These are phyloP conservation scores for Monosporozyma solicola DNA, from an alignment of 805 yeast genomes.

Conservation along the genomic window DNA sequence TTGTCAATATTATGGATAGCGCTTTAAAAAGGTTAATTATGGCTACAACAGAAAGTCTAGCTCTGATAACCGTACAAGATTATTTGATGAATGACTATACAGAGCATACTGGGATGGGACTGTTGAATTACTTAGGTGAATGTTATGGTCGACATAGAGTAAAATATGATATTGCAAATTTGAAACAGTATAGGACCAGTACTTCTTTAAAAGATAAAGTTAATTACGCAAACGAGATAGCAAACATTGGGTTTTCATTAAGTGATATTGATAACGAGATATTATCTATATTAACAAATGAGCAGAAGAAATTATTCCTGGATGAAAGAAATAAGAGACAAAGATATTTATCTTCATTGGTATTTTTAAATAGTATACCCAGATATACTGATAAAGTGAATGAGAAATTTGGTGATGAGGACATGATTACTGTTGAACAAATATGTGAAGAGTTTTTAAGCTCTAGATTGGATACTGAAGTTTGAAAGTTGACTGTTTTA, in stretches of 20 bases:
- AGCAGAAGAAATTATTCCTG: neutral
- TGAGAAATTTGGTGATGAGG: neutral
- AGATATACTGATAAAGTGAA: neutral
- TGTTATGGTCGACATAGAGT: neutral
- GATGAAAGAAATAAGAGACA: neutral
- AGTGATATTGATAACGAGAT: neutral
- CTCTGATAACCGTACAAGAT: neutral
- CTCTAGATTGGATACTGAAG: neutral
- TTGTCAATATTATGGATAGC: neutral
- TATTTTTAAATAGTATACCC: neutral
- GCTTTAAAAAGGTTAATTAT: neutral
- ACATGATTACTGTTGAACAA: neutral
- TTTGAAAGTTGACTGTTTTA: neutral
- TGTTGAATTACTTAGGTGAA: neutral
- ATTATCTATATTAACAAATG: neutral
- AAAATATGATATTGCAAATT: conserved; percentile 1
- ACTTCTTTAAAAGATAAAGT: neutral
- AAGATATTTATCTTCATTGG: neutral
- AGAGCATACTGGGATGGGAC: neutral
- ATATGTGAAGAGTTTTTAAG: neutral
- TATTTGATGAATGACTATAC: neutral
- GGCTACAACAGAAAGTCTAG: neutral
- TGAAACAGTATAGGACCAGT: neutral
- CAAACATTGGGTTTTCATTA: neutral
- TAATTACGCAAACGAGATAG: neutral